Evolutionary conservation across 176 grass and related monocot species (phyloP).

Genomic region (Cenchrus purpureus): DNA sequence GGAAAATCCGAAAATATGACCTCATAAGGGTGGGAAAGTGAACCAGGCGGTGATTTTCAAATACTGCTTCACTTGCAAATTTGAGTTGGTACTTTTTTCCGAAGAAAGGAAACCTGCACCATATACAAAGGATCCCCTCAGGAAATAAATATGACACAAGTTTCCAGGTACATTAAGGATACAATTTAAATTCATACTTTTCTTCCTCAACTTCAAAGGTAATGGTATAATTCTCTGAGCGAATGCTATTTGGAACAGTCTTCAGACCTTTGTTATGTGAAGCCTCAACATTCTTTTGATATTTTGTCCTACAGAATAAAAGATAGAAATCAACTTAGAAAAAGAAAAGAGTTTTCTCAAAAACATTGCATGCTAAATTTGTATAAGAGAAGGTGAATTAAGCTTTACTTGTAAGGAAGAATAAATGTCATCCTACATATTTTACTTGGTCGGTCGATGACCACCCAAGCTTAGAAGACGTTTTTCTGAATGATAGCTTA

Average conservation of each 20-base stretch:
- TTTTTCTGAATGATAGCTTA: not conserved
- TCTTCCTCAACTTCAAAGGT: slow-evolving; percentile 98
- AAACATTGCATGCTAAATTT: not conserved
- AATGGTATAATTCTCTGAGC: slow-evolving; percentile 95
- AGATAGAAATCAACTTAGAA: not conserved
- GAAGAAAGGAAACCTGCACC: slow-evolving; percentile 85
- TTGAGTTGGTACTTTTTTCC: slow-evolving; percentile 95
- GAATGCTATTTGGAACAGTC: slow-evolving; percentile 82
- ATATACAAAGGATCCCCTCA: slow-evolving; percentile 28
- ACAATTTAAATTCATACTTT: slow-evolving; percentile 60
- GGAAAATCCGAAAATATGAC: slow-evolving; percentile 45
- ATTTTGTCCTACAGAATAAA: slow-evolving; percentile 72
- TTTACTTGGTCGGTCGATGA: not conserved
- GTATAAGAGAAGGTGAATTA: not conserved
- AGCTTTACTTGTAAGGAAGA: not conserved
- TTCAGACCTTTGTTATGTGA: slow-evolving; percentile 87
- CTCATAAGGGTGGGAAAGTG: slow-evolving; percentile 93
- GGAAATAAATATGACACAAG: slow-evolving; percentile 37
- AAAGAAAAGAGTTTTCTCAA: not conserved
- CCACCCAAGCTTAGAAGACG: not conserved
- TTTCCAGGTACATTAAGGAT: not conserved
- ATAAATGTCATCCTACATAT: slow-evolving; percentile 8
- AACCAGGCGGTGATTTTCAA: slow-evolving; percentile 83
- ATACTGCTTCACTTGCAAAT: slow-evolving; percentile 72
- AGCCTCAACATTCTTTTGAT: slow-evolving; percentile 98